Evolutionary conservation across 345 rosid species (phyloP), one percentile per base, ranked within the genome.

Genomic region (Orychophragmus violaceus): DNA sequence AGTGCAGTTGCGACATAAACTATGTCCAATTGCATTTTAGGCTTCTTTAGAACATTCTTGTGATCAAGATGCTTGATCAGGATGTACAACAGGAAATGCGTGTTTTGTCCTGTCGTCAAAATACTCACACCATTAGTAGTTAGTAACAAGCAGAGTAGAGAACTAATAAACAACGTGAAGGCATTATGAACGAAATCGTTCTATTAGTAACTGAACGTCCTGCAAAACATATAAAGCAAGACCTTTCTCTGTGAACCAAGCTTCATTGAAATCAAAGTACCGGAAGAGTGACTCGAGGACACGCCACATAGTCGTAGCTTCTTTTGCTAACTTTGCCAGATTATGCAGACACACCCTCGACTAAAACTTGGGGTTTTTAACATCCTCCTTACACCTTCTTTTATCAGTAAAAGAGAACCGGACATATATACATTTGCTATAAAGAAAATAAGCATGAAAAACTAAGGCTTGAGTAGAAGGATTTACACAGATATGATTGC

Each of bases 21-120:
- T 63, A 87, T 85, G 65, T 85, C 77, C 12, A 85, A 77, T 72
- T 85, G 94, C 88, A 82, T 85, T 49, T 59, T 75, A 60, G 88
- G 90, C 62, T 78, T 80, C 81, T 80, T 85, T 11, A 85, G 70
- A 69, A 85, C 81, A 74, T 82, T 85, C 82, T 83, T 85, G 62
- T 87, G 90, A 75, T 87, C 94, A 57, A 87, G 88, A 74, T 85
- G 86, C 77, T 84, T 82, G 72, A 87, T 79, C 75, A 87, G 44
- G 44, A 85, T 83, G 29, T 90, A 79, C 81, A 87, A 60, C 41
- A 87, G 56, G 70, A 87, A 77, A 59, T 87, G 90, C 2, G 84
- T 80, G 61, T 85, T 87, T 64, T 87, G 85, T 22, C 87, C 90
- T 83, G 82, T 55, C 52, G 7, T 37, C 49, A n/a, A 64, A 41